A percentile compares a stretch with the other conserved stretches of the same genome.
Conservation (phyloP, 495 filamentous ascomycete genomes). For the Talaromyces wortmannii region DNA sequence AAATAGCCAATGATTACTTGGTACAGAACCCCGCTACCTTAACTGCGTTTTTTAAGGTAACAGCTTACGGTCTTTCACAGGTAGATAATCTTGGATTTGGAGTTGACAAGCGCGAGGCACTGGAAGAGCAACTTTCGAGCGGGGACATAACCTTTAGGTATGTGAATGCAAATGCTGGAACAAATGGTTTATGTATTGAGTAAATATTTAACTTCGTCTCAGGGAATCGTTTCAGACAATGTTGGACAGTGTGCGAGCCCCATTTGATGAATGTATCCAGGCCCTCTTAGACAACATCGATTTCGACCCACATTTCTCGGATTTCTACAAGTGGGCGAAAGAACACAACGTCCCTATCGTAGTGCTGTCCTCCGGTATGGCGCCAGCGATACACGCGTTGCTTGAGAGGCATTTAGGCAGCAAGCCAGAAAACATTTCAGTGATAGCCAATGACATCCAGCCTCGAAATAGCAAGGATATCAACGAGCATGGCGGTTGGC, state of each 20-base stretch:
- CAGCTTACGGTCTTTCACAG: not conserved
- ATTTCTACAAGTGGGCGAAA: slow-evolving; percentile 62
- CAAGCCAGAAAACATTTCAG: slow-evolving; percentile 52
- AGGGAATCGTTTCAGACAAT: slow-evolving; percentile 65
- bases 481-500: slow-evolving; percentile 62
- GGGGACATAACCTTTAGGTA: not conserved
- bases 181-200: not conserved
- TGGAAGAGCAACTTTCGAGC: not conserved
- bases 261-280: slow-evolving; percentile 62
- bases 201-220: not conserved
- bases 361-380: slow-evolving; percentile 72
- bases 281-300: slow-evolving; percentile 63
- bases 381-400: slow-evolving; percentile 68
- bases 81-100: not conserved
- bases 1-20: slow-evolving; percentile 66
- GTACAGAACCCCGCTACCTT: slow-evolving; percentile 14
- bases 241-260: slow-evolving; percentile 61
- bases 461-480: slow-evolving; percentile 46
- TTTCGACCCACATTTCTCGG: slow-evolving; percentile 64
- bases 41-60: not conserved
- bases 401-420: slow-evolving; percentile 57
- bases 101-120: not conserved
- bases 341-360: slow-evolving; percentile 70
- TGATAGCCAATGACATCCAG: slow-evolving; percentile 63
- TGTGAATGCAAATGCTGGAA: not conserved